Conservation (phyloP, 2,329 filamentous ascomycete species). For the Paraconiothyrium brasiliense region DNA sequence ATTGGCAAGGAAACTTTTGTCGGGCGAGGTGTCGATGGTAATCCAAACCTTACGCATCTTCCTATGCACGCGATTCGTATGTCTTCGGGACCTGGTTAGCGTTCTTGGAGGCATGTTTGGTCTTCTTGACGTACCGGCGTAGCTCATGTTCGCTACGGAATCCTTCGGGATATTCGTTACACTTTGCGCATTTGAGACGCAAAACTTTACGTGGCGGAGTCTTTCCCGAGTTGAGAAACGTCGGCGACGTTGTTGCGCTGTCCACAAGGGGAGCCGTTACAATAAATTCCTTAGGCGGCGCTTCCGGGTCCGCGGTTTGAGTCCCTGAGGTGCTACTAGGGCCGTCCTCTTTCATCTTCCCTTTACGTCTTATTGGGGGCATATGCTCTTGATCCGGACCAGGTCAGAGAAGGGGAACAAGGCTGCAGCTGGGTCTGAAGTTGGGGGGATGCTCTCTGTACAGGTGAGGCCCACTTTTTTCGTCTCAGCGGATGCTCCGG, state of each 20-base stretch:
- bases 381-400: conserved; percentile 34
- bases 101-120: background rate
- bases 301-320: conserved; percentile 36
- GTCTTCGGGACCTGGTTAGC: conserved; percentile 33
- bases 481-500: conserved; percentile 39
- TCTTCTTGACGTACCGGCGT: conserved; percentile 11
- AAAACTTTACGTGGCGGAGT: conserved; percentile 43
- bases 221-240: conserved; percentile 40
- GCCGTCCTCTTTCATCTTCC: conserved; percentile 46
- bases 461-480: conserved; percentile 43
- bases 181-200: conserved; percentile 66
- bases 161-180: conserved; percentile 76
- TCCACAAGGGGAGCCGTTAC: conserved; percentile 38
- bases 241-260: conserved; percentile 43
- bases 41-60: conserved; percentile 69
- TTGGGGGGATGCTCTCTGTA: conserved; percentile 32
- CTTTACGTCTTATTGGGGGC: conserved; percentile 45
- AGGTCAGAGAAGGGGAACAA: conserved; percentile 20
- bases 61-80: conserved; percentile 72
- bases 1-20: conserved; percentile 73
- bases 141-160: conserved; percentile 87
- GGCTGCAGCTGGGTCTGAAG: conserved; percentile 26
- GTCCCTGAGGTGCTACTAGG: conserved; percentile 33
- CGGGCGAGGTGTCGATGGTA: conserved; percentile 67
- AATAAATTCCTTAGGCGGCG: conserved; percentile 41